Base-by-base conservation (phyloP, 2,329 filamentous ascomycete genomes). In the Monosporascus sp. region DNA sequence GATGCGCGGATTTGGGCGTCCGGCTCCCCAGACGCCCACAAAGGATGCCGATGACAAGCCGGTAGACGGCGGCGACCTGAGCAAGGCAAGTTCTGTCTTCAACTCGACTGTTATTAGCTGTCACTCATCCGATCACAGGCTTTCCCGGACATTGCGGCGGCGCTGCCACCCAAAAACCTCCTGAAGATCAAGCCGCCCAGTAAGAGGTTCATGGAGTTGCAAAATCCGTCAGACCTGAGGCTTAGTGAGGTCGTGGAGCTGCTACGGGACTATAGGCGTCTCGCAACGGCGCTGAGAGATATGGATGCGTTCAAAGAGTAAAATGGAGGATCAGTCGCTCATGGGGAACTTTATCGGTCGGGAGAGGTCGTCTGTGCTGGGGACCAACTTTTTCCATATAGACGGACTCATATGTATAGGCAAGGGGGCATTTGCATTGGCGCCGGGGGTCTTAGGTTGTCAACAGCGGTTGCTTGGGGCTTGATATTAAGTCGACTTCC, bases 171-270 rank as follows among this genome's bases (percentile, higher is more conserved):
- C 4, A 84, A 82, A 60, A 75, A 80, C 51, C 62, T 65, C 1
- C 74, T 75, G 16, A 84, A 81, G 65, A 74, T 87, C 37, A 75
- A 81, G 7, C 87, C 87, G 26, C 88, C 88, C 0, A 85, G 86
- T 58, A 81, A 85, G 67, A 81, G 85, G 49, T 92, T 92, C 67
- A 79, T 92, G 74, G 86, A 90, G 61, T 68, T 87, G 52, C 78
- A 87, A 62, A 85, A 85, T 65, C 85, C 86, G 0, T 80, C 80
- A 0, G 88, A 93, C 47, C 74, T 93, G 27, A 84, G 78, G 52
- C 74, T 93, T 26, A 81, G 84, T n/a, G 89, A 93, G 63, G 84
- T 93, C 19, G 71, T 87, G 24, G 82, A 88, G 52, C 72, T 93
- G 48, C 70, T 93, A 22, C 78, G 82, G 52, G 89, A 93, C 68